Evolutionary conservation across 2,329 filamentous ascomycete genomes (phyloP).

Genomic region (Phymatotrichopsis omnivora): DNA sequence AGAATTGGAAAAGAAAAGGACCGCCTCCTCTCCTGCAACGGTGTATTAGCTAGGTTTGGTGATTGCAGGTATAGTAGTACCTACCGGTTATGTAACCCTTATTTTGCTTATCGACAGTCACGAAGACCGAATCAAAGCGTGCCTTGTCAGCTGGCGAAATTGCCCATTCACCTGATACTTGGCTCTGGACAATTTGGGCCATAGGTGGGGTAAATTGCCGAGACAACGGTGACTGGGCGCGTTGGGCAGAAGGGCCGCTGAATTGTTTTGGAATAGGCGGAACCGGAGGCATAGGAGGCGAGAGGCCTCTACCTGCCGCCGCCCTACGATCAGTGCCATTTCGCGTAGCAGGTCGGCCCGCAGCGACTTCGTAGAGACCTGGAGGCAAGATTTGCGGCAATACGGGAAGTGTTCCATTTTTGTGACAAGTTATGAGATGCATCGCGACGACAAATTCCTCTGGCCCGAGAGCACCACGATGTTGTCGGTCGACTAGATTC

Average conservation of each 20-base stretch:
- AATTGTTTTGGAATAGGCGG: constrained; percentile 73
- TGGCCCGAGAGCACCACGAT: constrained; percentile 72
- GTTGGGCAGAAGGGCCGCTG: constrained; percentile 51
- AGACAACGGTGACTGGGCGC: constrained; percentile 51
- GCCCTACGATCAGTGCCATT: constrained; percentile 33
- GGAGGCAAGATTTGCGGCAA: constrained; percentile 73
- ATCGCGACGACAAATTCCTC: constrained; percentile 97
- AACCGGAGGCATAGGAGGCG: constrained; percentile 44
- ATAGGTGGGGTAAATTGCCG: constrained; percentile 42
- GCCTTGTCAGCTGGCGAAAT: constrained; percentile 74
- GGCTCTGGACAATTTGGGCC: constrained; percentile 41
- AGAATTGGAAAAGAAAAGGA: constrained; percentile 87
- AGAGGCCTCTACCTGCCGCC: constrained; percentile 43
- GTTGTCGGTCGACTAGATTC: constrained; percentile 88
- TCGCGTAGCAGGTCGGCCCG: constrained; percentile 49
- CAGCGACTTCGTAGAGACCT: constrained; percentile 81
- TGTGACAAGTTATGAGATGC: constrained; percentile 89
- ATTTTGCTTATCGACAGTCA: constrained; percentile 67
- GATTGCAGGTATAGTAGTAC: not conserved
- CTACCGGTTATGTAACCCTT: constrained; percentile 67
- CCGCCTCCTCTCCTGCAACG: constrained; percentile 64
- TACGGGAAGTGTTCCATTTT: constrained; percentile 67
- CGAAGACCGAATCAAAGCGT: constrained; percentile 79
- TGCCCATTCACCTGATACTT: constrained; percentile 57
- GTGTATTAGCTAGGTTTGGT: not conserved